Conservation (phyloP, 345 rosid genomes). For the Citrus glauca region DNA sequence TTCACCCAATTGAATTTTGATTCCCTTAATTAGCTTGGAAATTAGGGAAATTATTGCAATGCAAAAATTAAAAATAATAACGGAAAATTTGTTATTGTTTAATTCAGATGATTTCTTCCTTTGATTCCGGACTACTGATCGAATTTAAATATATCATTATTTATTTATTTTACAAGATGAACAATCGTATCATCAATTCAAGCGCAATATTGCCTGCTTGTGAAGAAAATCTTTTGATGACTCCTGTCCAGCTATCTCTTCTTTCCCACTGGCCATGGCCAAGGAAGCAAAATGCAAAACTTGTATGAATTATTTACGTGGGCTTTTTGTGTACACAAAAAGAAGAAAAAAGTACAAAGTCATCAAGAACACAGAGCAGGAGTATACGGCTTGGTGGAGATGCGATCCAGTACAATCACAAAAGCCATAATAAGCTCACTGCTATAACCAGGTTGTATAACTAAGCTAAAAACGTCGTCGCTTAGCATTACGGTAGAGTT, state of each 20-base stretch:
- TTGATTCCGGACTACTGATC: too few relatives aligned
- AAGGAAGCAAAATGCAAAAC: background rate
- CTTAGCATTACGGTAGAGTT: conserved; percentile 34
- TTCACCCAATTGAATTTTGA: background rate
- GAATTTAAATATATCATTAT: too few relatives aligned
- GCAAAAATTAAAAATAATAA: background rate
- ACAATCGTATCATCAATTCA: background rate
- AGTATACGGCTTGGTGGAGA: conserved; percentile 22
- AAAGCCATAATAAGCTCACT: conserved; percentile 43
- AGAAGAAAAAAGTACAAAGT: background rate
- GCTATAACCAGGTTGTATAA: conserved; percentile 37
- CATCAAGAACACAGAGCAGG: conserved; percentile 35
- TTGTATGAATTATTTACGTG: background rate
- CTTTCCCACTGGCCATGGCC: background rate
- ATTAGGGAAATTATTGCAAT: background rate
- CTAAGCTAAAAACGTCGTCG: conserved; percentile 46
- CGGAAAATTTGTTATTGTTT: background rate
- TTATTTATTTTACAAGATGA: too few relatives aligned
- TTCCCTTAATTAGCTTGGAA: background rate
- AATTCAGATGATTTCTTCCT: too few relatives aligned
- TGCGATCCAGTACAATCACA: conserved; percentile 44
- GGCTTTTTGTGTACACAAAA: background rate
- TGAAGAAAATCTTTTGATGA: background rate
- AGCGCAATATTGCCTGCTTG: background rate
- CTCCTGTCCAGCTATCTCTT: background rate